Evolutionary conservation across 768 basidiomycete species (phyloP).

Genomic region (Serpula lacrymans): DNA sequence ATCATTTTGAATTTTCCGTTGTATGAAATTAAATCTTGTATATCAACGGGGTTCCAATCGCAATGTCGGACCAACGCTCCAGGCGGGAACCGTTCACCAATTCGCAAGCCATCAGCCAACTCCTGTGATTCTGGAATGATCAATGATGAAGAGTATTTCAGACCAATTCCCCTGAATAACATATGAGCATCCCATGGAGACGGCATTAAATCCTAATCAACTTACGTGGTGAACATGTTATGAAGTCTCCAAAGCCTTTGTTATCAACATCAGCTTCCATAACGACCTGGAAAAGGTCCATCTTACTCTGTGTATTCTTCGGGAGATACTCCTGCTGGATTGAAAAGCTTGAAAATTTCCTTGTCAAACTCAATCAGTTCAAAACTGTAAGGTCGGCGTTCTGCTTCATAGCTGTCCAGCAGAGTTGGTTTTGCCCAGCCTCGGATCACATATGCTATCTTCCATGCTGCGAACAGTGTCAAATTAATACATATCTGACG

Average conservation of each 20-base stretch:
- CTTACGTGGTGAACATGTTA: constrained; percentile 12
- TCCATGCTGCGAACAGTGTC: constrained; percentile 12
- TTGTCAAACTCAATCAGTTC: constrained; percentile 23
- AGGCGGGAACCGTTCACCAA: constrained; percentile 7
- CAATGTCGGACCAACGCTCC: constrained; percentile 5
- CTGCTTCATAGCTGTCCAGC: constrained; percentile 25
- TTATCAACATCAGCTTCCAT: not conserved
- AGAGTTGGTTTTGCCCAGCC: constrained; percentile 20
- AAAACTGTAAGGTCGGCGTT: constrained; percentile 17
- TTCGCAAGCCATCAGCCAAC: not conserved
- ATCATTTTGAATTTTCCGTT: constrained; percentile 13
- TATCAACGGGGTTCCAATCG: constrained; percentile 12
- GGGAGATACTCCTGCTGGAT: constrained; percentile 1
- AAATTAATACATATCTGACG: not conserved
- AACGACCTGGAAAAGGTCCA: not conserved
- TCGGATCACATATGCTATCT: constrained; percentile 20
- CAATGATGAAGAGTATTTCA: constrained; percentile 8
- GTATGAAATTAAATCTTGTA: constrained; percentile 12
- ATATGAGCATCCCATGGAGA: not conserved
- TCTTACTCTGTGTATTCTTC: constrained; percentile 4
- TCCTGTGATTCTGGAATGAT: not conserved
- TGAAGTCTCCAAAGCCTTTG: constrained; percentile 5
- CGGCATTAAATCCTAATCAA: no score
- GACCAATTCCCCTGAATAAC: constrained; percentile 9
- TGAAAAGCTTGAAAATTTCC: constrained; percentile 8